Evolutionary conservation across 2,329 filamentous ascomycete genomes (phyloP).

Genomic region (Arthrobotrys pseudoclavata): DNA sequence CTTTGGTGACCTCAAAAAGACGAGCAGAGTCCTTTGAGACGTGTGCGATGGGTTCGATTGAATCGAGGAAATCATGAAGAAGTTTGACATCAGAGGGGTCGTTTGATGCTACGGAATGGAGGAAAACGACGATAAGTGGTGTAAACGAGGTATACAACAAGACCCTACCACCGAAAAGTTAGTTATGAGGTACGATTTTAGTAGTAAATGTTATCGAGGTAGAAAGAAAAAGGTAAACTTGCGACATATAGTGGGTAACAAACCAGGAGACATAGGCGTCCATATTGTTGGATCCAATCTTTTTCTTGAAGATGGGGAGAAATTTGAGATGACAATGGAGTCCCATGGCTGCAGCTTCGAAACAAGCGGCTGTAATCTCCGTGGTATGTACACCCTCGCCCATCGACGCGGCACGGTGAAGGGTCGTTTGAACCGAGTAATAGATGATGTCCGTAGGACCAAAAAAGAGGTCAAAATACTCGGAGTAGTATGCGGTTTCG

Average conservation of each 20-base stretch:
- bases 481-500: conserved; percentile 29
- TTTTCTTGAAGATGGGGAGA: conserved; percentile 50
- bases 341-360: conserved; percentile 46
- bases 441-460: conserved; percentile 58
- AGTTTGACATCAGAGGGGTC: conserved; percentile 43
- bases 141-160: conserved; percentile 57
- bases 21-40: conserved; percentile 46
- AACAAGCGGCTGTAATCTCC: conserved; percentile 55
- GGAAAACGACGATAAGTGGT: conserved; percentile 55
- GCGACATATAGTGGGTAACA: conserved; percentile 21
- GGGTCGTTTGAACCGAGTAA: conserved; percentile 48
- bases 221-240: conserved; percentile 16
- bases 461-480: conserved; percentile 55
- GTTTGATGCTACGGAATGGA: conserved; percentile 53
- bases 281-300: conserved; percentile 35
- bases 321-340: conserved; percentile 49
- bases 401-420: conserved; percentile 59
- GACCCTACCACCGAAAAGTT: conserved; percentile 22
- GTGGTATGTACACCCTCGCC: conserved; percentile 51
- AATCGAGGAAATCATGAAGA: conserved; percentile 56
- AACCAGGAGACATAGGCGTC: conserved; percentile 54
- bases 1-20: conserved; percentile 47
- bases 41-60: conserved; percentile 47
- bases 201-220: neutral
- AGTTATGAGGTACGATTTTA: neutral